Evolutionary conservation across 2,329 filamentous ascomycete genomes (phyloP).

Genomic region (Hymenoscyphus occultus): DNA sequence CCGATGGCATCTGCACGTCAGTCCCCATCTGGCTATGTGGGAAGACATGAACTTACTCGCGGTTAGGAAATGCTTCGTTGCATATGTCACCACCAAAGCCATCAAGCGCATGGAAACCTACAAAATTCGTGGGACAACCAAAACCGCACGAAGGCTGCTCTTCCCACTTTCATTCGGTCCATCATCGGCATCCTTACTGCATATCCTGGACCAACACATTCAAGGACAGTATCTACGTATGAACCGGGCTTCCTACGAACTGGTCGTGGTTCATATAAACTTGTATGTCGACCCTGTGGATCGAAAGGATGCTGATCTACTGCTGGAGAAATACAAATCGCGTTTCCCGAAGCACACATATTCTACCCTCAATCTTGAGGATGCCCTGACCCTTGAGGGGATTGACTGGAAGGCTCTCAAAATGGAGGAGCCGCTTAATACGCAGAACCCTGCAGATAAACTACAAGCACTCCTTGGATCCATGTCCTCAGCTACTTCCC

Average conservation of each 20-base stretch:
- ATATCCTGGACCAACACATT: conserved; percentile 70
- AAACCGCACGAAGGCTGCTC: conserved; percentile 52
- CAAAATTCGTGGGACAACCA: conserved; percentile 43
- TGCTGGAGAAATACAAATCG: conserved; percentile 48
- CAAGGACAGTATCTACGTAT: conserved; percentile 62
- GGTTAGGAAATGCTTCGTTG: conserved; percentile 68
- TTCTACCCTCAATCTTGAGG: conserved; percentile 59
- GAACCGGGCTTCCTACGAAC: conserved; percentile 63
- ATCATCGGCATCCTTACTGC: conserved; percentile 74
- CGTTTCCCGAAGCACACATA: conserved; percentile 67
- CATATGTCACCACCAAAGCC: conserved; percentile 75
- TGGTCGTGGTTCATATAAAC: conserved; percentile 55
- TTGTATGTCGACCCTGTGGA: conserved; percentile 32
- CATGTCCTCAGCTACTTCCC: conserved; percentile 71
- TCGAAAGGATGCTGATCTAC: conserved; percentile 30
- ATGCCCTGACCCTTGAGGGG: conserved; percentile 51
- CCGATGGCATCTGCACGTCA: conserved; percentile 36
- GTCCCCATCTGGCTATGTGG: conserved; percentile 12
- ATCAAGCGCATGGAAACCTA: conserved; percentile 74
- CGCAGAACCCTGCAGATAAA: conserved; percentile 35
- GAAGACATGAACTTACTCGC: conserved; percentile 20
- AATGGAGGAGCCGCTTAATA: conserved; percentile 19
- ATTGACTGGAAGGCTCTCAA: conserved; percentile 53
- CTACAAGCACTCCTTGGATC: conserved; percentile 50
- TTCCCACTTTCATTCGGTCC: conserved; percentile 80